Base-by-base conservation (phyloP, 2,329 filamentous ascomycete species). In the Endothia cerciana region DNA sequence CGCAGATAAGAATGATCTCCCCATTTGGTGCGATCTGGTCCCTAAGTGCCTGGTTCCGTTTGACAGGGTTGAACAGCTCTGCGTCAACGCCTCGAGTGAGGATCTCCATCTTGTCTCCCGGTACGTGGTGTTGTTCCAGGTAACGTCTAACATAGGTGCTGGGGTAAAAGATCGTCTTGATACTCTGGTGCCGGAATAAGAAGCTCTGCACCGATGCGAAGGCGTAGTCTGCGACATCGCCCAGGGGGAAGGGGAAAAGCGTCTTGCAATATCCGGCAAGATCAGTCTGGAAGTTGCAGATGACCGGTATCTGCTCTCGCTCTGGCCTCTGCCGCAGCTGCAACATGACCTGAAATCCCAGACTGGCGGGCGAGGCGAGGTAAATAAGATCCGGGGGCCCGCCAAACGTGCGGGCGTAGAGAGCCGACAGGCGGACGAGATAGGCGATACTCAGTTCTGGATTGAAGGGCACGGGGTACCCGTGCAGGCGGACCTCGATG, bases 281-380 rank as follows among this genome's bases (percentile, higher is more conserved):
- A 72, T 91, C 89, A 0, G 89, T 92, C 75, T 91, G 89, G 70
- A 91, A 91, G 74, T 91, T 92, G 73, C 89, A 84, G 53, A 91
- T 80, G 1, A 90, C 79, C 2, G 85, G 85, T 1, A 88, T 83
- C 51, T 87, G 86, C 10, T 80, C 79, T 40, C 83, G 78, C 28
- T 74, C 74, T 17, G 81, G 78, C 63, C 90, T 81, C 70, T 90
- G 88, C 55, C 87, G 83, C 60, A 90, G 77, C 73, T 91, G 88
- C n/a, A 91, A 79, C 76, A 91, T 82, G 63, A 91, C 85, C 69
- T 91, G 89, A 71, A 91, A 91, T 4, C 89, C 89, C 2, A 91
- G 78, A 5, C 87, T 89, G 1, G 89, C 89, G 0, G 89, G 89
- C 53, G 87, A 90, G 1, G 89, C 89, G 15, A 91, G 79, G 71